Conservation (phyloP, 75 land plant genomes). For the Ceratopteris richardii region DNA sequence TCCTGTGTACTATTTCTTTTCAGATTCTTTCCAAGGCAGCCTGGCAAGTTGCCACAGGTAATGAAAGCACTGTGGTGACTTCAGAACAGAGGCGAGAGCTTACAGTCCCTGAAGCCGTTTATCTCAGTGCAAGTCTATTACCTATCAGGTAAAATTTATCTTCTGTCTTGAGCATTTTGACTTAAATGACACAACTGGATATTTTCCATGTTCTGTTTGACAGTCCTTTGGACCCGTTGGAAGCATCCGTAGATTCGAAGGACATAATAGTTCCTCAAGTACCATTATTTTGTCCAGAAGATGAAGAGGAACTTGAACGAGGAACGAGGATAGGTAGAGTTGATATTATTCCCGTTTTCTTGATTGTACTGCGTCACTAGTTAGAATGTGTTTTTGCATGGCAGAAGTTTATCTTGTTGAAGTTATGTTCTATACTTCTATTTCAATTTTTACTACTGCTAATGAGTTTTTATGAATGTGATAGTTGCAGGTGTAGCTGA, state of each 20-base stretch:
- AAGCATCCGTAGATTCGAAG: slow-evolving; percentile 14
- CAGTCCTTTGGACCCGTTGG: slow-evolving; percentile 58
- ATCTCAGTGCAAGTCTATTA: slow-evolving; percentile 67
- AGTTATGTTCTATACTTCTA: too few species aligned
- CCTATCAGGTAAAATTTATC: slow-evolving; percentile 50
- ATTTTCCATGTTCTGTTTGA: not conserved
- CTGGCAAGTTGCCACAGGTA: slow-evolving; percentile 77
- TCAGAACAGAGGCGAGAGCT: slow-evolving; percentile 48
- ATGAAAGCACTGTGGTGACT: slow-evolving; percentile 54
- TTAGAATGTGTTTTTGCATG: too few species aligned
- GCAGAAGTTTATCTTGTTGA: not conserved
- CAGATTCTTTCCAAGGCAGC: slow-evolving; percentile 39
- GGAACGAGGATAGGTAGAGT: slow-evolving; percentile 11
- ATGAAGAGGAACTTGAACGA: slow-evolving; percentile 37
- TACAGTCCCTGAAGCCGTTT: slow-evolving; percentile 76
- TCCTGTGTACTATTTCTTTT: not conserved
- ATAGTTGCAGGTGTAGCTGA: too few species aligned
- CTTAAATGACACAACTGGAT: not conserved
- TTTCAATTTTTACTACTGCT: too few species aligned
- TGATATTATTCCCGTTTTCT: not conserved
- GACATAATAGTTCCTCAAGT: slow-evolving; percentile 37
- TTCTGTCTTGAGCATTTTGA: not conserved
- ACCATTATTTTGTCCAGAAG: slow-evolving; percentile 65
- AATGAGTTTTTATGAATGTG: too few species aligned
- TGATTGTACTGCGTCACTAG: too few species aligned